Conservation (phyloP, 2,329 filamentous ascomycete species). For the Sodiomyces alkalinus region DNA sequence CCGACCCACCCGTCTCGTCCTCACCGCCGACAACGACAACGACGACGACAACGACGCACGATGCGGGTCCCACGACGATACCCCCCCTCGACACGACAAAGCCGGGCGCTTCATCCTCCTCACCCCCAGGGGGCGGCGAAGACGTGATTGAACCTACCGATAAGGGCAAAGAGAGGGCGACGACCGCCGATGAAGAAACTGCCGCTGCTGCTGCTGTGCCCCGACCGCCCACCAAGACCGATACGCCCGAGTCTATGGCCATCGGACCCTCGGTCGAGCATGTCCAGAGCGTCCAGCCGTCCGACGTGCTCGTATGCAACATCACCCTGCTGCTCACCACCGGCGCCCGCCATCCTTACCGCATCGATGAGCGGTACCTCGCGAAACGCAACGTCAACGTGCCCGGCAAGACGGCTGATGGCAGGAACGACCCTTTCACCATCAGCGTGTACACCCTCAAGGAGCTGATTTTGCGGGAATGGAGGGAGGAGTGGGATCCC, state of each 20-base stretch:
- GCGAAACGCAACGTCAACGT: slow-evolving; percentile 65
- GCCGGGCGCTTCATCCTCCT: background rate
- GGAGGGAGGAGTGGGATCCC: slow-evolving; percentile 82
- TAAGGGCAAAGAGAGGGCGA: no score
- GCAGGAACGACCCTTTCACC: slow-evolving; percentile 62
- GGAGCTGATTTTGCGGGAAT: slow-evolving; percentile 84
- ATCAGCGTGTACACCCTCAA: slow-evolving; percentile 91
- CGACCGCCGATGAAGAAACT: slow-evolving; percentile 5
- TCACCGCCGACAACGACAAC: slow-evolving; percentile 3
- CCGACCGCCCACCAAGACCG: slow-evolving; percentile 11
- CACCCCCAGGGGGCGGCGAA: no score
- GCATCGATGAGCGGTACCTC: slow-evolving; percentile 76
- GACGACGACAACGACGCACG: slow-evolving; percentile 2
- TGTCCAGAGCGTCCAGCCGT: slow-evolving; percentile 17
- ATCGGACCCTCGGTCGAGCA: slow-evolving; percentile 29
- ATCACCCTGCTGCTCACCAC: slow-evolving; percentile 75
- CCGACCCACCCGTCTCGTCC: slow-evolving; percentile 1
- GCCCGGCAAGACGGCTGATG: slow-evolving; percentile 44
- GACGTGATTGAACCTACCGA: no score
- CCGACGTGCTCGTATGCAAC: slow-evolving; percentile 35
- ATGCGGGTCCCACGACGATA: slow-evolving; percentile 2
- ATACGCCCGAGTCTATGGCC: slow-evolving; percentile 20
- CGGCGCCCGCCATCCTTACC: slow-evolving; percentile 77
- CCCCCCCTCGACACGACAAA: background rate
- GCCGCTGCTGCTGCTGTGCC: slow-evolving; percentile 7